Conservation (phyloP, 1,284 basidiomycete genomes). For the Ustilago hordei region DNA sequence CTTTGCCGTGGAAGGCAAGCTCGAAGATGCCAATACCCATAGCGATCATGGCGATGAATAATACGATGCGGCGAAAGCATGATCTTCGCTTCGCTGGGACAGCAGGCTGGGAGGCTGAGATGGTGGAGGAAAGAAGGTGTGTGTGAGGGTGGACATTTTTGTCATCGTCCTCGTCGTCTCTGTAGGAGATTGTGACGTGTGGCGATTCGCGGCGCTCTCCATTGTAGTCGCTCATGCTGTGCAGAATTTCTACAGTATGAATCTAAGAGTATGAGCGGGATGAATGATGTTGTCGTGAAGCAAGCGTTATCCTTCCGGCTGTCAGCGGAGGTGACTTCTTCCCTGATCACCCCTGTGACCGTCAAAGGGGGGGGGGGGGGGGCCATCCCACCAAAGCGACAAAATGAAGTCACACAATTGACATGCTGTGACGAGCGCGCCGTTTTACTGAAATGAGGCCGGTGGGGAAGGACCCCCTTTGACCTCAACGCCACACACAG, state of each 20-base stretch:
- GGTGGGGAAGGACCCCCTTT: not conserved
- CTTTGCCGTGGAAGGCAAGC: conserved; percentile 26
- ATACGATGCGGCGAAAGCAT: conserved; percentile 10
- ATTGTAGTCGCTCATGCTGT: conserved; percentile 6
- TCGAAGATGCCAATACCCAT: conserved; percentile 26
- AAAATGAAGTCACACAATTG: conserved; percentile 1
- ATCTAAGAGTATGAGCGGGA: not conserved
- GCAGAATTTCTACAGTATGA: not conserved
- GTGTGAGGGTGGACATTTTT: conserved; percentile 4
- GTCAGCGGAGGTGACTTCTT: not conserved
- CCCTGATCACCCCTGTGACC: not conserved
- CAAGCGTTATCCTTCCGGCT: not conserved
- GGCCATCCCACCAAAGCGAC: not conserved
- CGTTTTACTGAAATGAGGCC: not conserved
- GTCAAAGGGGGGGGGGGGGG: not conserved
- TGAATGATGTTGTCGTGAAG: not conserved
- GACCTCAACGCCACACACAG: too few species aligned
- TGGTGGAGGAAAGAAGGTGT: conserved; percentile 12
- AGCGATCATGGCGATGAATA: conserved; percentile 12
- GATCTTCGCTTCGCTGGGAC: not conserved
- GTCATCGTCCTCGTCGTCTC: conserved; percentile 20
- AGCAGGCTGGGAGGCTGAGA: not conserved
- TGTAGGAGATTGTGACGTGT: conserved; percentile 26
- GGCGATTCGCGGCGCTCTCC: not conserved
- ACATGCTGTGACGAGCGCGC: not conserved